Conservation (phyloP, 1,139 yeast genomes). For the Geotrichum citri-aurantii region DNA sequence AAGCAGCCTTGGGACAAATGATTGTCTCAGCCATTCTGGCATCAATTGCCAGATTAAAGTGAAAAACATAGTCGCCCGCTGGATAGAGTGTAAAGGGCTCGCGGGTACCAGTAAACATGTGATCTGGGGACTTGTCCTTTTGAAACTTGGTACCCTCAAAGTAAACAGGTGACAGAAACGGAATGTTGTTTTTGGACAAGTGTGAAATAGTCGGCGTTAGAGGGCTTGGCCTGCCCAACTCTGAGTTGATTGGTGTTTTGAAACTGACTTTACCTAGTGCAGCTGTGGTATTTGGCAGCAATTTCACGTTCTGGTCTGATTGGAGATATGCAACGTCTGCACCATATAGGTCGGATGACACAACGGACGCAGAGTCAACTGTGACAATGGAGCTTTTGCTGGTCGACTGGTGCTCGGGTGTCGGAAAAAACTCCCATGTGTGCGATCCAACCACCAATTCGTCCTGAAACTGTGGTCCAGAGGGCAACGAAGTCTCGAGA, state of each 20-base stretch:
- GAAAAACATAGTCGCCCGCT: constrained; percentile 77
- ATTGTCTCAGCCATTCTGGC: constrained; percentile 69
- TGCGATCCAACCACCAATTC: constrained; percentile 31
- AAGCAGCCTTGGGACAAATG: constrained; percentile 43
- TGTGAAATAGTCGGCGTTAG: constrained; percentile 1
- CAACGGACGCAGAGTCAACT: constrained; percentile 26
- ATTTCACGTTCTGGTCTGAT: not conserved
- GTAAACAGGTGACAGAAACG: constrained; percentile 9
- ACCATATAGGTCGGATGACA: constrained; percentile 33
- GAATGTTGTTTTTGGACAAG: constrained; percentile 7
- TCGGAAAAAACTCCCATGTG: constrained; percentile 36
- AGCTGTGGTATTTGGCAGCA: constrained; percentile 1
- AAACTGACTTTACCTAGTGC: constrained; percentile 1
- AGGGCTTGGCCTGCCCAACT: not conserved
- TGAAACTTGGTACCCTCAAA: constrained; percentile 1
- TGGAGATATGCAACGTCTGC: constrained; percentile 26
- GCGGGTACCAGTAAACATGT: constrained; percentile 1
- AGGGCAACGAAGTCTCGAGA: constrained; percentile 16
- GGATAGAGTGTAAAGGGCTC: constrained; percentile 28
- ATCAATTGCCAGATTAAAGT: constrained; percentile 67
- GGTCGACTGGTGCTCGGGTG: constrained; percentile 14
- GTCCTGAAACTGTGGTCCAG: constrained; percentile 33
- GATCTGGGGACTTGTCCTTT: not conserved
- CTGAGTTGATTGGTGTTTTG: constrained; percentile 8
- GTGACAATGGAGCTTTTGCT: constrained; percentile 21